Base-by-base conservation (phyloP, 495 filamentous ascomycete genomes). In the Aspergillus bridgeri region DNA sequence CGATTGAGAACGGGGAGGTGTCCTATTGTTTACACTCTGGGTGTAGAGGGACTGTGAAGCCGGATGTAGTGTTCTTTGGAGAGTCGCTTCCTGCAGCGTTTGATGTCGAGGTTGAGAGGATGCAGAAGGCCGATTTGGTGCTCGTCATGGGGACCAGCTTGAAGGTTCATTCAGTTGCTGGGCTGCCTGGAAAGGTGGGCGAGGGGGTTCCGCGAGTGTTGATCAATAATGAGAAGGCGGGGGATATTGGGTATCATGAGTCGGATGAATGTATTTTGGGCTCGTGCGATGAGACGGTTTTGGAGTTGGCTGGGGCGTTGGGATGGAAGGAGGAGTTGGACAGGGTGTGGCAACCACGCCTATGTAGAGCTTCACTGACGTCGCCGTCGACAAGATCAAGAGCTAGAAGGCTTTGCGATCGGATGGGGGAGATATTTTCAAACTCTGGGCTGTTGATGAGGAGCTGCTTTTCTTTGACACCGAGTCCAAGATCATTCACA, bases 61-160 rank as follows among this genome's bases (percentile, higher is more conserved):
- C 92, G 1, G 89, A 96, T 63, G 93, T 96, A 64, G 89, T 93
- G 0, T 96, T 97, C 69, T 97, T 96, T 64, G 92, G 92, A 43
- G 89, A 96, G 72, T 70, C 80, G 22, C 74, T 97, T 15, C 90
- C 92, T 0, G 63, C 65, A 3, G 63, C 66, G 0, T 96, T 95
- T 67, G 83, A 83, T 57, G 61, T 69, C 11, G 85, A 83, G 48
- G 66, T 72, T 25, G 57, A 63, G 29, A 54, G 85, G 18, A 76
- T 83, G 1, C 60, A 56, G 3, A 67, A 78, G 56, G 89, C 90
- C 15, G 91, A 96, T 73, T 67, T 96, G 47, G 78, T 84, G 44
- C 81, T 97, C 44, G 79, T 97, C n/a, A 87, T 96, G 81, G 92
- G 92, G 7, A 96, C 92, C 6, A 94, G 89, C 60, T 69, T 97